A percentile compares a stretch with the other conserved stretches of the same genome.
phyloP scores from a whole-genome alignment of 2,329 filamentous ascomycete species.

The Emydomyces testavorans region DNA sequence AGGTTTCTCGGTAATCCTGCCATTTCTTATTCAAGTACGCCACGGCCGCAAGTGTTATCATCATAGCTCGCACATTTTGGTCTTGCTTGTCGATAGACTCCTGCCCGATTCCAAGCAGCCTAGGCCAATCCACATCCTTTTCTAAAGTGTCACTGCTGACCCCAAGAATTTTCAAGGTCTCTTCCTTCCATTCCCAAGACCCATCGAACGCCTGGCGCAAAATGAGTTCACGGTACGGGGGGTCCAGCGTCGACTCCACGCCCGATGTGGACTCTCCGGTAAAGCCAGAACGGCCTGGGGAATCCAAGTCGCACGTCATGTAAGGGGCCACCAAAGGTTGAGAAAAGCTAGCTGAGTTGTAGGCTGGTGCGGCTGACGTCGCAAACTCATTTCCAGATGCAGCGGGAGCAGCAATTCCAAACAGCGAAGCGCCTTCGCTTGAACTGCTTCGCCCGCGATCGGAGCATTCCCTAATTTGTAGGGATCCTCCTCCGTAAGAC shows the following conservation, averaged over 20 bases:
- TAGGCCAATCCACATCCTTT: slow-evolving; percentile 8
- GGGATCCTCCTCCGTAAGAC: too few species aligned
- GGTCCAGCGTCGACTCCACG: too few species aligned
- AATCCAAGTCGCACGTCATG: too few species aligned
- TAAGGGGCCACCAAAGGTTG: too few species aligned
- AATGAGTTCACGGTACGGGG: slow-evolving; percentile 39
- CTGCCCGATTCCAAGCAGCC: slow-evolving; percentile 5
- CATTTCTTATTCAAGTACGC: slow-evolving; percentile 41
- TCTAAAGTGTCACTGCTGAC: slow-evolving; percentile 2
- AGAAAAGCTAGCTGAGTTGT: too few species aligned
- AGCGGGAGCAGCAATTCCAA: too few species aligned
- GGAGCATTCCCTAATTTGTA: too few species aligned
- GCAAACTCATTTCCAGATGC: too few species aligned
- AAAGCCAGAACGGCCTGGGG: background rate
- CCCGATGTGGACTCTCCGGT: background rate
- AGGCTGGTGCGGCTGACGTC: too few species aligned
- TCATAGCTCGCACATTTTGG: slow-evolving; percentile 6
- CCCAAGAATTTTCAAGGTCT: slow-evolving; percentile 19
- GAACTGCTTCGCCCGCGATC: too few species aligned
- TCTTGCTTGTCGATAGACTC: slow-evolving; percentile 10
- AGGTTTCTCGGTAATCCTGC: slow-evolving; percentile 41
- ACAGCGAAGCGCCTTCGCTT: too few species aligned
- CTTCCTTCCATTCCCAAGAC: slow-evolving; percentile 36
- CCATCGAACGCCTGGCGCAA: slow-evolving; percentile 47
- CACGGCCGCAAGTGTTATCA: slow-evolving; percentile 36